Conservation (phyloP, 116 monocot species). For the Trichopus zeylanicus region DNA sequence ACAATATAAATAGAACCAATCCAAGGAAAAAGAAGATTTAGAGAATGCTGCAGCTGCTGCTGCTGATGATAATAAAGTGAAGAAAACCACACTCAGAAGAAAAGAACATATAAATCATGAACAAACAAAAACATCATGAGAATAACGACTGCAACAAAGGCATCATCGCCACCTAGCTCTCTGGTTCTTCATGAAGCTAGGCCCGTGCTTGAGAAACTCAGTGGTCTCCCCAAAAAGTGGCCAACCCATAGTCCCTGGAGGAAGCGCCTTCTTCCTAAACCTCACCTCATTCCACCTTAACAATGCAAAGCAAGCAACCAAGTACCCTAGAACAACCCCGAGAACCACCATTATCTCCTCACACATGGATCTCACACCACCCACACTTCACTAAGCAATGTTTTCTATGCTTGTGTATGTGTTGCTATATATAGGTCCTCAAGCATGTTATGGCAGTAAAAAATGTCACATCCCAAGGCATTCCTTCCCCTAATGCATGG, state of each 20-base stretch:
- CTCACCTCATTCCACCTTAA: slow-evolving; percentile 74
- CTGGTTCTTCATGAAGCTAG: slow-evolving; percentile 66
- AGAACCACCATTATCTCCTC: slow-evolving; percentile 39
- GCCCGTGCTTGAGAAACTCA: slow-evolving; percentile 80
- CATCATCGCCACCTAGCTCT: slow-evolving; percentile 80
- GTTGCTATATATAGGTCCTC: slow-evolving; percentile 17
- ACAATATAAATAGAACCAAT: no score
- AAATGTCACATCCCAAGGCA: no score
- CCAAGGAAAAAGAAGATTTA: no score
- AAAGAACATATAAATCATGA: no score
- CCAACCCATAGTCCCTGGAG: slow-evolving; percentile 95
- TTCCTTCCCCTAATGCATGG: no score
- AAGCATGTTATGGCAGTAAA: neutral
- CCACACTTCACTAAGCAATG: neutral
- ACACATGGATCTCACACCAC: no score
- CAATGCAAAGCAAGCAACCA: slow-evolving; percentile 36
- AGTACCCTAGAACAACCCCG: slow-evolving; percentile 10
- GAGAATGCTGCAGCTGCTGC: no score
- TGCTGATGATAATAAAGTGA: no score
- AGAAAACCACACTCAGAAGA: no score
- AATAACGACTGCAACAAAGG: no score
- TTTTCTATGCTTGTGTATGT: no score
- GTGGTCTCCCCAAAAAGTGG: slow-evolving; percentile 81
- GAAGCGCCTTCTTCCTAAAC: slow-evolving; percentile 65
- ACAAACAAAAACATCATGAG: no score